Evolutionary conservation across 352 stramenopile species (phyloP).

Genomic region (Globisporangium viniferum): DNA sequence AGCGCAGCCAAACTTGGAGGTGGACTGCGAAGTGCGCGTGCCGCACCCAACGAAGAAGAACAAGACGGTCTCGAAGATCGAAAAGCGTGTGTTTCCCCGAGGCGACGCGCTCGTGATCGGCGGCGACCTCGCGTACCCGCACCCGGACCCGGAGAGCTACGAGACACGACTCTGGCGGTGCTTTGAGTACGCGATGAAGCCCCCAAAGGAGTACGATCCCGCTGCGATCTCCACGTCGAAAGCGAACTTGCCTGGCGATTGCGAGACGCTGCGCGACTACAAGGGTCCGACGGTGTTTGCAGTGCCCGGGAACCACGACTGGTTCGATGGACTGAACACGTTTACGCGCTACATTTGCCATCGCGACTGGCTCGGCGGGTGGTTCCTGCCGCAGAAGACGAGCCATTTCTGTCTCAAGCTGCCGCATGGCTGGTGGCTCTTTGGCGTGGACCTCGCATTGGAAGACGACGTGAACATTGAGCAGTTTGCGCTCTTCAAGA

Average conservation of each 20-base stretch:
- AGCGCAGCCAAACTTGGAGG: slow-evolving; percentile 83
- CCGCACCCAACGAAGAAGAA: slow-evolving; percentile 20
- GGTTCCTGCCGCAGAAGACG: slow-evolving; percentile 89
- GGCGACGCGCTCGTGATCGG: slow-evolving; percentile 89
- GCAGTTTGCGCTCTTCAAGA: slow-evolving; percentile 91
- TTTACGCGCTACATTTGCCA: slow-evolving; percentile 91
- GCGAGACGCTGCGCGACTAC: slow-evolving; percentile 54
- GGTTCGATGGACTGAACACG: slow-evolving; percentile 92
- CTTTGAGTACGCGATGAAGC: slow-evolving; percentile 94
- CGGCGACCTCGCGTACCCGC: slow-evolving; percentile 91
- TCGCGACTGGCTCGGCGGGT: slow-evolving; percentile 90
- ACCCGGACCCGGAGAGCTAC: slow-evolving; percentile 85
- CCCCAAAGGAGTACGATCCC: slow-evolving; percentile 81
- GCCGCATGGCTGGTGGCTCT: slow-evolving; percentile 90
- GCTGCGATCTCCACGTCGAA: slow-evolving; percentile 87
- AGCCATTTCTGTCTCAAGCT: slow-evolving; percentile 92
- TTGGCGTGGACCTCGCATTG: slow-evolving; percentile 89
- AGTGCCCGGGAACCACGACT: slow-evolving; percentile 92
- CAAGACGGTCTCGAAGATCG: slow-evolving; percentile 27
- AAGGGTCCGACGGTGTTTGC: slow-evolving; percentile 71
- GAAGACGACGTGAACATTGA: slow-evolving; percentile 93
- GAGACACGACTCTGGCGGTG: slow-evolving; percentile 89
- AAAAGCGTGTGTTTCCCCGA: slow-evolving; percentile 65
- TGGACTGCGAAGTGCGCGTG: slow-evolving; percentile 50
- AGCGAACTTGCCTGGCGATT: slow-evolving; percentile 46